Base-by-base conservation (phyloP, 1,284 basidiomycete genomes). In the Malassezia sp. region DNA sequence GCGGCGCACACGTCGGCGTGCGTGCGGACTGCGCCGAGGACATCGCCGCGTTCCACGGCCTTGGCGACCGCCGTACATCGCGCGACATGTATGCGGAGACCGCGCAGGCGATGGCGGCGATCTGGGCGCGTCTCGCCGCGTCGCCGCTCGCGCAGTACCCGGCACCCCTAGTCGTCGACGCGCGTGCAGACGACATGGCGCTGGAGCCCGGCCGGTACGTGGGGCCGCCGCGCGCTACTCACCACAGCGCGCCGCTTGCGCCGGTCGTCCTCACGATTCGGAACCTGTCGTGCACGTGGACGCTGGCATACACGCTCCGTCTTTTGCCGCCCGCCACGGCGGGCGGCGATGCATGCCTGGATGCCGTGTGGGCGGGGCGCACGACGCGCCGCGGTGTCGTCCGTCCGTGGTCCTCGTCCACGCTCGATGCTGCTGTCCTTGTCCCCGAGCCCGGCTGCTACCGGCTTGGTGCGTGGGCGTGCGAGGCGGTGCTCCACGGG, bases 51-150 rank as follows among this genome's bases (percentile, higher is more conserved):
- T 29, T 49, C 2, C 24, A 32, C 17, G 10, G 4, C 11, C 39
- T 49, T 4, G 23, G 28, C 3, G 12, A 29, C 10, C 9, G 10
- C 5, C 10, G 31, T 14, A n/a, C 30, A n/a, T 5, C 27, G 2
- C n/a, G 23, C 14, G 34, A 26, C 39, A 43, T 67, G 37, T 67
- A 65, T 50, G 60, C 50, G 12, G 47, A 63, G 42, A 62, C 64
- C 24, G 42, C 49, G 0, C 41, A 43, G 23, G 57, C 61, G 21
- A 50, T 52, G 22, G 53, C 49, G 9, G 47, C 38, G 9, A 20
- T 64, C 17, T 42, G 59, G n/a, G 17, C 29, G 2, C 53, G 53
- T 23, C 32, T 69, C 2, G 28, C 46, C 2, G 15, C 22, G 9
- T 59, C 57, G 34, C 41, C 48, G 7, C 37, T 68, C 0, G 42